Evolutionary conservation across 176 grass and related monocot genomes (phyloP).

Genomic region (Thalia dealbata): DNA sequence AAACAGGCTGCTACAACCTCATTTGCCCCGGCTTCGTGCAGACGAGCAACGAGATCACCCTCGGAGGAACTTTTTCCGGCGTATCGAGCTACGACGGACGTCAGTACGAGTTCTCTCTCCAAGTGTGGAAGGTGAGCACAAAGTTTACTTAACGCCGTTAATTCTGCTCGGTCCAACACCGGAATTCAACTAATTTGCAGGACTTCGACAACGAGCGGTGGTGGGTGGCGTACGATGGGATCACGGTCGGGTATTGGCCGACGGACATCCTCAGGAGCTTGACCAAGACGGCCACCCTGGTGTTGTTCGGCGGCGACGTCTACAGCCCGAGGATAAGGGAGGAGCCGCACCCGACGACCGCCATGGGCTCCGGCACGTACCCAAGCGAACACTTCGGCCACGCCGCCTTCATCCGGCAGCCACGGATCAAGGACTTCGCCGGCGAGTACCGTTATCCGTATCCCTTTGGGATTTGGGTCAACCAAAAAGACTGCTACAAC

Average conservation of each 20-base stretch:
- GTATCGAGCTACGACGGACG: neutral
- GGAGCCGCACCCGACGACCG: too few species aligned
- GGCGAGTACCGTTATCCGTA: slow-evolving; percentile 9
- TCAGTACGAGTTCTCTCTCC: neutral
- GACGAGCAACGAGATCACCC: neutral
- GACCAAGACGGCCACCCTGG: neutral
- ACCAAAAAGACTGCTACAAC: slow-evolving; percentile 19
- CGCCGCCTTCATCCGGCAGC: too few species aligned
- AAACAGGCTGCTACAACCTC: slow-evolving; percentile 3
- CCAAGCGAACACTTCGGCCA: too few species aligned
- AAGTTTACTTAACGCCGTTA: too few species aligned
- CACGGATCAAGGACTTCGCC: too few species aligned
- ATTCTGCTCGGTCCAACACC: neutral
- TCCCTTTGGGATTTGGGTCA: slow-evolving; percentile 7
- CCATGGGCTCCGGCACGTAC: neutral
- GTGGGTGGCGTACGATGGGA: neutral
- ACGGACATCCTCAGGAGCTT: neutral
- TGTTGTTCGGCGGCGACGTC: neutral
- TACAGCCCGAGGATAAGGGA: too few species aligned
- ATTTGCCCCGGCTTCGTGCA: neutral
- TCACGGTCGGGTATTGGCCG: neutral
- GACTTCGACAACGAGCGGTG: neutral
- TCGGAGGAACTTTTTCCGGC: neutral
- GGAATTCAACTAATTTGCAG: neutral
- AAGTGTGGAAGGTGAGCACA: neutral